phyloP scores from a whole-genome alignment of 2,329 filamentous ascomycete genomes.

The Parastagonospora nodorum region DNA sequence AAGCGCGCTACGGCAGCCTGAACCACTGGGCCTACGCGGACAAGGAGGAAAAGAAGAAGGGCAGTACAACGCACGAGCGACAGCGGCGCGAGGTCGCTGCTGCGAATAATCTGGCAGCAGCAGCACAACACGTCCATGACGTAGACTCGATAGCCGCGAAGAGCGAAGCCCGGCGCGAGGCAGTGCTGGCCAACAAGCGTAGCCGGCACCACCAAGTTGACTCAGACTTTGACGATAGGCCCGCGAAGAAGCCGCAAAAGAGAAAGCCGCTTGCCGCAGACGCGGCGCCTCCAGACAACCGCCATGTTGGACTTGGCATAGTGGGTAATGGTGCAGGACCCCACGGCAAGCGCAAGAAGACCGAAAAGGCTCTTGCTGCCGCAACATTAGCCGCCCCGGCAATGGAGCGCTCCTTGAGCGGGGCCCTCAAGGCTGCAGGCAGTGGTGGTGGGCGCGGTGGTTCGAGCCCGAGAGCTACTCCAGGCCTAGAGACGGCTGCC shows the following conservation, averaged over 20 bases:
- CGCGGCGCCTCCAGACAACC: conserved; percentile 43
- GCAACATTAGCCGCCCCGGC: conserved; percentile 44
- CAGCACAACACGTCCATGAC: conserved; percentile 76
- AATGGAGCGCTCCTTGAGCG: conserved; percentile 73
- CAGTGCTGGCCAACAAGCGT: conserved; percentile 75
- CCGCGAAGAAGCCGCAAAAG: conserved; percentile 65
- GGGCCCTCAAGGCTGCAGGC: conserved; percentile 56
- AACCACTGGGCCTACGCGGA: conserved; percentile 96
- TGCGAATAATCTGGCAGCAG: conserved; percentile 69
- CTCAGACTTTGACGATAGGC: conserved; percentile 76
- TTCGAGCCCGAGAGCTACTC: conserved; percentile 71
- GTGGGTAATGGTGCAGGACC: conserved; percentile 58
- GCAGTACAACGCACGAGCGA: conserved; percentile 69
- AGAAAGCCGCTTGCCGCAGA: conserved; percentile 64
- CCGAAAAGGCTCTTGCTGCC: conserved; percentile 64
- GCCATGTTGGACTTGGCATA: conserved; percentile 68
- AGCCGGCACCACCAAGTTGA: conserved; percentile 71
- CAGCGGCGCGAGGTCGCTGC: conserved; percentile 79
- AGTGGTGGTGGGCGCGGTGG: conserved; percentile 41
- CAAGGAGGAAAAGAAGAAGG: conserved; percentile 65
- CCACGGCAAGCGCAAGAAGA: conserved; percentile 77
- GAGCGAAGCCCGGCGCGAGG: conserved; percentile 84
- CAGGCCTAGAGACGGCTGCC: conserved; percentile 56
- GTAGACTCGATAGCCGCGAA: conserved; percentile 80
- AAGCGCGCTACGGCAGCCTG: conserved; percentile 88